Evolutionary conservation across 2,329 filamentous ascomycete genomes (phyloP).

Genomic region (Chaetomiaceae sp.): DNA sequence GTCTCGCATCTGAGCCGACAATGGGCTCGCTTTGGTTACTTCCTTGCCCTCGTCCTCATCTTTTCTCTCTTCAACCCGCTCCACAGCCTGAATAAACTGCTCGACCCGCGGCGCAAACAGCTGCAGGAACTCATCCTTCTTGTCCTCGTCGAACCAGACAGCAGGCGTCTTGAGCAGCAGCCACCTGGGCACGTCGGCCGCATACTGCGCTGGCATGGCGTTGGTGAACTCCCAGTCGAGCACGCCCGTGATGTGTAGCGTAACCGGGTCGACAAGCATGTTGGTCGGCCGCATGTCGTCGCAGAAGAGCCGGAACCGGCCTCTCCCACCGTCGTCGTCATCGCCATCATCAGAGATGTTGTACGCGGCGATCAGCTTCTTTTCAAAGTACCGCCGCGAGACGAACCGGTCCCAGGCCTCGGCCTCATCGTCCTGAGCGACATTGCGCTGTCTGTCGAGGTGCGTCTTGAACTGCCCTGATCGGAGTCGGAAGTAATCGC

Average conservation of each 20-base stretch:
- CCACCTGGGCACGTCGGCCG: slow-evolving; percentile 38
- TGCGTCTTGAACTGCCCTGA: too few relatives aligned
- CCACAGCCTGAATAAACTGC: slow-evolving; percentile 34
- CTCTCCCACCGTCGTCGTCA: too few relatives aligned
- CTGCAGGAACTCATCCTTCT: slow-evolving; percentile 24
- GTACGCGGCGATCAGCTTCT: too few relatives aligned
- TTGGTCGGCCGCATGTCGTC: slow-evolving; percentile 37
- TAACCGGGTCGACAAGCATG: slow-evolving; percentile 36
- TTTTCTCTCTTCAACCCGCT: slow-evolving; percentile 24
- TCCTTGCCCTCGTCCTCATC: too few relatives aligned
- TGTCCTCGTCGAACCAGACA: slow-evolving; percentile 27
- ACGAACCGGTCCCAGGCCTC: too few relatives aligned
- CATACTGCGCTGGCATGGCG: slow-evolving; percentile 36
- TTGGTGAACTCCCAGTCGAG: slow-evolving; percentile 41
- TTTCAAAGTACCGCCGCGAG: too few relatives aligned
- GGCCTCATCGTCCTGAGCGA: too few relatives aligned
- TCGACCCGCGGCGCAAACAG: slow-evolving; percentile 32
- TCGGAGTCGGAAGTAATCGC: too few relatives aligned
- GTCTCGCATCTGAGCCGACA: not conserved
- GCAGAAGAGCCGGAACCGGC: slow-evolving; percentile 28
- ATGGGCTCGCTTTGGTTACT: too few relatives aligned
- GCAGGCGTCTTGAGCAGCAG: slow-evolving; percentile 30
- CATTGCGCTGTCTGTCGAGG: too few relatives aligned
- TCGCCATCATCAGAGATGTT: too few relatives aligned
- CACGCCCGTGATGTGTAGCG: slow-evolving; percentile 33